Evolutionary conservation across 805 yeast species (phyloP).

Genomic region (Blastobotrys mokoenaii): DNA sequence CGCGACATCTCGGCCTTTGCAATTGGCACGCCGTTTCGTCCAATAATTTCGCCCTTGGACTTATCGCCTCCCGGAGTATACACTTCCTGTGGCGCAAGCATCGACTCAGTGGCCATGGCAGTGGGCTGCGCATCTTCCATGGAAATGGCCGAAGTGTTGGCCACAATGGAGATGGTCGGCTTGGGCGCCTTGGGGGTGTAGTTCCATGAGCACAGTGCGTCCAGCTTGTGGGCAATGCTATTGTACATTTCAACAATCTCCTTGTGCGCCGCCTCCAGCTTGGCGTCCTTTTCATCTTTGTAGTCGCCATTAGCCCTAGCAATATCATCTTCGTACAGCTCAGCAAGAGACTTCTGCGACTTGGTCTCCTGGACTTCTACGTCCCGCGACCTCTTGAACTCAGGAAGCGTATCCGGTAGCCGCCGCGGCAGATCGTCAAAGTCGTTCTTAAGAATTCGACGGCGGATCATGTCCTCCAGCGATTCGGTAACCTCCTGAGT

Average conservation of each 20-base stretch:
- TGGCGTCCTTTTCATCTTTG: conserved; percentile 48
- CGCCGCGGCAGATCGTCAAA: conserved; percentile 83
- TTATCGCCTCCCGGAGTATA: conserved; percentile 39
- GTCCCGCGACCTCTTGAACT: conserved; percentile 34
- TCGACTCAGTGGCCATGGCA: conserved; percentile 59
- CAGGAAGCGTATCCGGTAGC: conserved; percentile 55
- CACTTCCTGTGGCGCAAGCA: conserved; percentile 92
- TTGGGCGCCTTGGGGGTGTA: conserved; percentile 86
- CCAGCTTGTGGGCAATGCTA: conserved; percentile 60
- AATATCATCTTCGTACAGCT: conserved; percentile 82
- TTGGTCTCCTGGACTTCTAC: conserved; percentile 76
- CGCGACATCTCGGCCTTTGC: conserved; percentile 74
- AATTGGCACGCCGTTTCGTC: conserved; percentile 67
- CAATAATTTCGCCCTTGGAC: conserved; percentile 46
- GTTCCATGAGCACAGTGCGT: conserved; percentile 88
- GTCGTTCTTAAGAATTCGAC: conserved; percentile 62
- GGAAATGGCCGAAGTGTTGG: conserved; percentile 68
- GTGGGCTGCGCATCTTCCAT: conserved; percentile 98
- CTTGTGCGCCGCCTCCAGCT: conserved; percentile 61
- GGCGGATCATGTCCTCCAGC: conserved; percentile 79
- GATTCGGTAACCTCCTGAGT: conserved; percentile 82
- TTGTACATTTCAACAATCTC: conserved; percentile 65
- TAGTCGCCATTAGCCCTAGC: conserved; percentile 28
- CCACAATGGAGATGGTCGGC: conserved; percentile 70
- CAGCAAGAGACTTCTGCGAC: conserved; percentile 82